Percentiles rank a stretch among this genome's conserved stretches.
Conservation (phyloP, 768 basidiomycete species). For the Pisolithus sp. region DNA sequence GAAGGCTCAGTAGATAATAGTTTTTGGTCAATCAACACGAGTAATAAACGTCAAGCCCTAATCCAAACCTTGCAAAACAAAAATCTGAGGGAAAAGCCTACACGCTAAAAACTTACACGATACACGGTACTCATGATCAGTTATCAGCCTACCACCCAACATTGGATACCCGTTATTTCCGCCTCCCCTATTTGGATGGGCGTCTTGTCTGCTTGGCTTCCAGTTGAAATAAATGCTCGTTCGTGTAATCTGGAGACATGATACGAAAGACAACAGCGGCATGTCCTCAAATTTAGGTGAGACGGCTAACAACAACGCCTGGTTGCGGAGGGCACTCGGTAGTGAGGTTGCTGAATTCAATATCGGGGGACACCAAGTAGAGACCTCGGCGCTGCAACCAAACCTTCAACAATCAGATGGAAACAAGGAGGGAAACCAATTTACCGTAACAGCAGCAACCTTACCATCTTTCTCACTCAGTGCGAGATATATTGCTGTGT, state of each 20-base stretch:
- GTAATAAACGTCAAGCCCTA: too few relatives aligned
- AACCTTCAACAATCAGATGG: background rate
- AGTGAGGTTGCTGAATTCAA: conserved; percentile 12
- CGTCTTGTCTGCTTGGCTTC: conserved; percentile 18
- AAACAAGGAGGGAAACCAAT: conserved; percentile 8
- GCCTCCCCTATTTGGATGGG: background rate
- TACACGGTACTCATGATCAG: conserved; percentile 18
- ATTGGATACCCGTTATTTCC: background rate
- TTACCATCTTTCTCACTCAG: conserved; percentile 35
- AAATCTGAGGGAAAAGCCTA: background rate
- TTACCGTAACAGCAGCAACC: conserved; percentile 44
- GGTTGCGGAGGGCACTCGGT: conserved; percentile 28
- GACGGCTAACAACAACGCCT: conserved; percentile 20
- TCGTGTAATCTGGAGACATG: conserved; percentile 51
- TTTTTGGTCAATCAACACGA: too few relatives aligned
- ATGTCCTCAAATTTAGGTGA: conserved; percentile 13
- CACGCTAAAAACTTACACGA: conserved; percentile 17
- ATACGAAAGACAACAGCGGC: conserved; percentile 23
- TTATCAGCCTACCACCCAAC: background rate
- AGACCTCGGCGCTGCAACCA: conserved; percentile 13
- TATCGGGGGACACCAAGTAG: conserved; percentile 21
- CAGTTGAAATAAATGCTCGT: conserved; percentile 48
- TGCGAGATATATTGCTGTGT: conserved; percentile 42
- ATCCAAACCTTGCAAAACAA: background rate
- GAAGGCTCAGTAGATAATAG: too few relatives aligned